These are phyloP conservation scores for Lizanozyma gosingica DNA, from an alignment of 1,139 yeast genomes.

Conservation along the genomic window DNA sequence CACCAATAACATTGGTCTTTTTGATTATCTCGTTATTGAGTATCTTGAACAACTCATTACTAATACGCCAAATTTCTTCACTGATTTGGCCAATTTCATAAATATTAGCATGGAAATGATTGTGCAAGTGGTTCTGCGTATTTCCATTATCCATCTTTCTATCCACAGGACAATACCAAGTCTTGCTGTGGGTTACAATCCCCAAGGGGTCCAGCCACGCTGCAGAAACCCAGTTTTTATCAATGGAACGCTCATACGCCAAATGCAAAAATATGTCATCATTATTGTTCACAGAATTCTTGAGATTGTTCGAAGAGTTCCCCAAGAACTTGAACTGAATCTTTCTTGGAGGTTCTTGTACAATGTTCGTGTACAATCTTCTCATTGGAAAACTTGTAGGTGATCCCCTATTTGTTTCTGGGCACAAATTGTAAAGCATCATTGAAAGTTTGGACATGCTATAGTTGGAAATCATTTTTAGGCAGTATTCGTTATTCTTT, in stretches of 20 bases:
- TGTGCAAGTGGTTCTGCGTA: background rate
- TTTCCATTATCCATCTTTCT: background rate
- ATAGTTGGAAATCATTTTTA: conserved; percentile 41
- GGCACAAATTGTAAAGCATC: conserved; percentile 56
- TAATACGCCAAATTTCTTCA: conserved; percentile 33
- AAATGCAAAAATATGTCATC: conserved; percentile 79
- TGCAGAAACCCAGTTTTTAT: conserved; percentile 76
- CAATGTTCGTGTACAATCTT: conserved; percentile 31
- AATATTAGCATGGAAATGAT: conserved; percentile 6
- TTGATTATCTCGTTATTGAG: conserved; percentile 26
- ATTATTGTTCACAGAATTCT: conserved; percentile 7
- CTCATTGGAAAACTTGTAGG: conserved; percentile 5
- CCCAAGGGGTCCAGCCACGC: conserved; percentile 91
- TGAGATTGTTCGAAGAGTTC: conserved; percentile 4
- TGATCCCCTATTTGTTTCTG: conserved; percentile 11
- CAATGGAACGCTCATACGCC: conserved; percentile 76
- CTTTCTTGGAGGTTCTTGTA: conserved; percentile 36
- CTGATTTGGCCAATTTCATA: conserved; percentile 19
- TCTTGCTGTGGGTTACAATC: conserved; percentile 47
- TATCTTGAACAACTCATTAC: conserved; percentile 27
- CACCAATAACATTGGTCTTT: conserved; percentile 28
- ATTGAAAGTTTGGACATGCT: conserved; percentile 45
- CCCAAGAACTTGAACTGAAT: conserved; percentile 45
- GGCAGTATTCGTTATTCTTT: conserved; percentile 23
- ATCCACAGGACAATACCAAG: conserved; percentile 46